phyloP scores from a whole-genome alignment of 2,329 filamentous ascomycete species.

The Xylariaceae sp. region DNA sequence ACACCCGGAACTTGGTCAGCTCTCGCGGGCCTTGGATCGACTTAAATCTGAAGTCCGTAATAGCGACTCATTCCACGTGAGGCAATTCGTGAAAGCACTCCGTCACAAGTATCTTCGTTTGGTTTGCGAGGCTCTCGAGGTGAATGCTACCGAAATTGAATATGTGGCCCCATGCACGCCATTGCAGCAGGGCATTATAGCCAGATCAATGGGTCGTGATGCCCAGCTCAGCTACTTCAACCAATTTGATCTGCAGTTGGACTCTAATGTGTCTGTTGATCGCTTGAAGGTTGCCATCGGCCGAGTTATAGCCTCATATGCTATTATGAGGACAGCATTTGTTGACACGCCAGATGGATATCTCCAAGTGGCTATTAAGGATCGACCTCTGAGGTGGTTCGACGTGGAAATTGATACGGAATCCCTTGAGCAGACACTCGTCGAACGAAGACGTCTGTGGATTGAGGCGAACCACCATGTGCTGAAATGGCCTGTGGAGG shows the following conservation, averaged over 20 bases:
- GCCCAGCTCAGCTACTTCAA: slow-evolving; percentile 68
- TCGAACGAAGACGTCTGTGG: slow-evolving; percentile 47
- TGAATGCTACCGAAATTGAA: slow-evolving; percentile 57
- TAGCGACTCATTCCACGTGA: slow-evolving; percentile 43
- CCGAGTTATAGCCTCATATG: slow-evolving; percentile 45
- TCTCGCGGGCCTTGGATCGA: slow-evolving; percentile 39
- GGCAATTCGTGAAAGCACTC: slow-evolving; percentile 60
- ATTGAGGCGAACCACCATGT: slow-evolving; percentile 46
- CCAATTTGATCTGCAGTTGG: slow-evolving; percentile 60
- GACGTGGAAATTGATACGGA: slow-evolving; percentile 32
- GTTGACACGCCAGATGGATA: slow-evolving; percentile 69
- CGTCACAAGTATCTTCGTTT: slow-evolving; percentile 55
- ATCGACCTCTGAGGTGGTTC: slow-evolving; percentile 42
- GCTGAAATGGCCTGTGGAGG: slow-evolving; percentile 49
- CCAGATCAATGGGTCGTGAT: slow-evolving; percentile 56
- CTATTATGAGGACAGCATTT: slow-evolving; percentile 71
- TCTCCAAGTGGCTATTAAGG: slow-evolving; percentile 63
- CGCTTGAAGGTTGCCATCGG: slow-evolving; percentile 57
- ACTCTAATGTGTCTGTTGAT: slow-evolving; percentile 39
- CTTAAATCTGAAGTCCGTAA: slow-evolving; percentile 14
- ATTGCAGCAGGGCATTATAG: slow-evolving; percentile 82
- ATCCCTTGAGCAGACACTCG: slow-evolving; percentile 34
- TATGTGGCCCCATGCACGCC: slow-evolving; percentile 78
- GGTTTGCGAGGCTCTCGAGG: slow-evolving; percentile 49
- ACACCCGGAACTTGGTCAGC: slow-evolving; percentile 48